Conservation (phyloP, 1,284 basidiomycete species). For the Microbotryomycetes sp. region DNA sequence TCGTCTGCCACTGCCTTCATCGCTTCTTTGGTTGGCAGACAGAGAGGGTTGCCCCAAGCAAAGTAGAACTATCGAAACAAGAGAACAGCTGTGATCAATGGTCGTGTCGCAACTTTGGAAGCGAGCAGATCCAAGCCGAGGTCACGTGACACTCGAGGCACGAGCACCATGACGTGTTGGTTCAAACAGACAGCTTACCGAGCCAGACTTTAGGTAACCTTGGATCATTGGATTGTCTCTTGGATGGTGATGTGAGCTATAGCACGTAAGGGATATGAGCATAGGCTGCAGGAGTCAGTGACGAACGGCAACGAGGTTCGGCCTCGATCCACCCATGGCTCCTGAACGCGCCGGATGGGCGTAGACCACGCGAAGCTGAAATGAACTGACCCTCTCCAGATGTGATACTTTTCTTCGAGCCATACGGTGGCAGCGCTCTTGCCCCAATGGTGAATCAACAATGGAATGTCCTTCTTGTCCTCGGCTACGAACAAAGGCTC, state of each 20-base stretch:
- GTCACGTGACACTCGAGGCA: not conserved
- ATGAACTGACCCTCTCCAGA: slow-evolving; percentile 14
- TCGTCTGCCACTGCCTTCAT: slow-evolving; percentile 15
- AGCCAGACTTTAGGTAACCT: slow-evolving; percentile 21
- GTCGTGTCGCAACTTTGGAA: too few relatives aligned
- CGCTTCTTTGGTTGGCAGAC: slow-evolving; percentile 10
- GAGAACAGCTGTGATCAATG: too few relatives aligned
- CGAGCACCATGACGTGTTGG: not conserved
- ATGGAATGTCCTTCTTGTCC: slow-evolving; percentile 23
- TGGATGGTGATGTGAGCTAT: slow-evolving; percentile 5
- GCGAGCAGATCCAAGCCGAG: not conserved
- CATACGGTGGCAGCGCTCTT: slow-evolving; percentile 21
- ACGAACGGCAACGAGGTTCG: not conserved
- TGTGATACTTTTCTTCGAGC: slow-evolving; percentile 28
- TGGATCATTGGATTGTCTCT: slow-evolving; percentile 17
- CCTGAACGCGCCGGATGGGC: too few relatives aligned
- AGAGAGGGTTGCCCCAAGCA: slow-evolving; percentile 31
- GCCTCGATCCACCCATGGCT: too few relatives aligned
- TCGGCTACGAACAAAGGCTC: not conserved
- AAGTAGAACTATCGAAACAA: slow-evolving; percentile 22
- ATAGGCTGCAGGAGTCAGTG: not conserved
- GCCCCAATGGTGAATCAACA: slow-evolving; percentile 24
- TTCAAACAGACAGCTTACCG: not conserved
- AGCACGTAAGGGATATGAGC: not conserved
- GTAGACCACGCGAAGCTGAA: too few relatives aligned